Evolutionary conservation across 2,329 filamentous ascomycete genomes (phyloP).

Genomic region (Trichoderma afroharzianum): DNA sequence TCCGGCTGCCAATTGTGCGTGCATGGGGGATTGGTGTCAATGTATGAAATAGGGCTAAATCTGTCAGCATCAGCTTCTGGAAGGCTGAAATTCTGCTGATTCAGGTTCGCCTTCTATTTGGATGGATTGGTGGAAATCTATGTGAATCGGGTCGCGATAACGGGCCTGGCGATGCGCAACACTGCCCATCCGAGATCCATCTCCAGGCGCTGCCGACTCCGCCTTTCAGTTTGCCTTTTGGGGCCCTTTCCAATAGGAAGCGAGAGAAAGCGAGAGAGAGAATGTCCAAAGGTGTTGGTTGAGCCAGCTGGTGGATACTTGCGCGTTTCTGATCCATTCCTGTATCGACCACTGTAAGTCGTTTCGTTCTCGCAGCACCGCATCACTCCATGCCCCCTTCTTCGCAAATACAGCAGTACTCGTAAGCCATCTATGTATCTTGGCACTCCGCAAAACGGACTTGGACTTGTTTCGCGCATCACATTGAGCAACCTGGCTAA

Average conservation of each 20-base stretch:
- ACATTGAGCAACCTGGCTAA: not conserved
- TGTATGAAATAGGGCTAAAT: not conserved
- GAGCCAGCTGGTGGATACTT: not conserved
- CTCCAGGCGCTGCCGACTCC: not conserved
- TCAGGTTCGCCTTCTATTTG: not conserved
- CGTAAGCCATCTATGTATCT: not conserved
- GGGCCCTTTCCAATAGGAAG: not conserved
- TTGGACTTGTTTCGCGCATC: not conserved
- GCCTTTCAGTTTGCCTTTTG: slow-evolving; percentile 1
- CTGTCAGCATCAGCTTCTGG: not conserved
- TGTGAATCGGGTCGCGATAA: slow-evolving; percentile 13
- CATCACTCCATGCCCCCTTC: not conserved
- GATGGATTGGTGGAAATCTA: not conserved
- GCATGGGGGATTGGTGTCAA: not conserved
- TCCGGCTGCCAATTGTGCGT: not conserved
- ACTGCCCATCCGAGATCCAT: slow-evolving; percentile 12
- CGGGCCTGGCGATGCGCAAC: slow-evolving; percentile 18
- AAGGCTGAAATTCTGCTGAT: not conserved
- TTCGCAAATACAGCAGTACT: not conserved
- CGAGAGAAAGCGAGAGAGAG: not conserved
- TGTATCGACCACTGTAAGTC: not conserved
- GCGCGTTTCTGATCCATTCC: not conserved
- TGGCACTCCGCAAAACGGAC: not conserved
- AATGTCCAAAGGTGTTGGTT: not conserved
- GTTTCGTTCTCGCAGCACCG: not conserved